Conservation (phyloP, 495 filamentous ascomycete species). For the Beverwykella pulmonaria region DNA sequence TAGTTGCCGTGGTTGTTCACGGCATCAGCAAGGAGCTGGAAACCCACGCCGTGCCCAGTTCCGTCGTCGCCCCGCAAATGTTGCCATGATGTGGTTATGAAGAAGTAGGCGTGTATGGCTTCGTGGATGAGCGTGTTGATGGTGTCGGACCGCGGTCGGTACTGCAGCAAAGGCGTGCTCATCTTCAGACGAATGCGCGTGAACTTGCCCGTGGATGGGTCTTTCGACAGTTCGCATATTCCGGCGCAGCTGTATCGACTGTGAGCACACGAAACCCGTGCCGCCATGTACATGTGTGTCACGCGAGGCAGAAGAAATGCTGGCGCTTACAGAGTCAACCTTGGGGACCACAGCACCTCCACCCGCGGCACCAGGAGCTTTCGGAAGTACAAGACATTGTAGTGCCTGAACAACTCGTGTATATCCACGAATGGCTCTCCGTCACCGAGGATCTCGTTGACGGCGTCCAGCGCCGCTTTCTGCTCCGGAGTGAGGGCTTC, state of each 20-base stretch:
- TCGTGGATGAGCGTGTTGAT: slow-evolving; percentile 48
- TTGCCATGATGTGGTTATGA: slow-evolving; percentile 44
- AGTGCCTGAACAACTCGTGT: slow-evolving; percentile 43
- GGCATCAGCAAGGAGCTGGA: slow-evolving; percentile 43
- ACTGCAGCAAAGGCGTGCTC: slow-evolving; percentile 44
- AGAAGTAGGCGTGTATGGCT: slow-evolving; percentile 47
- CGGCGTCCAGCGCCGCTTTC: slow-evolving; percentile 27
- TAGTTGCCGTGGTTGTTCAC: slow-evolving; percentile 45
- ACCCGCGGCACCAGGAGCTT: slow-evolving; percentile 40
- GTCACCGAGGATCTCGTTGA: slow-evolving; percentile 34
- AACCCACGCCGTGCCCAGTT: slow-evolving; percentile 44
- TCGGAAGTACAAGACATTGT: slow-evolving; percentile 45
- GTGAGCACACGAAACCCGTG: slow-evolving; percentile 7
- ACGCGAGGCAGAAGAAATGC: not conserved
- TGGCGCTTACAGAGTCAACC: slow-evolving; percentile 40
- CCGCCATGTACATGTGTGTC: slow-evolving; percentile 2
- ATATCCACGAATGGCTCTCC: slow-evolving; percentile 44
- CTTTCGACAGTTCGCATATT: slow-evolving; percentile 45
- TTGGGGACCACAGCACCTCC: slow-evolving; percentile 43
- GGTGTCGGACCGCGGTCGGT: slow-evolving; percentile 41
- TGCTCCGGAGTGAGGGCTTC: slow-evolving; percentile 37
- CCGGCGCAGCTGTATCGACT: slow-evolving; percentile 41
- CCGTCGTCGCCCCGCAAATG: slow-evolving; percentile 46
- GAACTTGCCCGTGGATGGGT: slow-evolving; percentile 40
- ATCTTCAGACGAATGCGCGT: slow-evolving; percentile 45